These are phyloP conservation scores for Rhodamnia argentea DNA, from an alignment of 345 rosid species.

Conservation along the genomic window DNA sequence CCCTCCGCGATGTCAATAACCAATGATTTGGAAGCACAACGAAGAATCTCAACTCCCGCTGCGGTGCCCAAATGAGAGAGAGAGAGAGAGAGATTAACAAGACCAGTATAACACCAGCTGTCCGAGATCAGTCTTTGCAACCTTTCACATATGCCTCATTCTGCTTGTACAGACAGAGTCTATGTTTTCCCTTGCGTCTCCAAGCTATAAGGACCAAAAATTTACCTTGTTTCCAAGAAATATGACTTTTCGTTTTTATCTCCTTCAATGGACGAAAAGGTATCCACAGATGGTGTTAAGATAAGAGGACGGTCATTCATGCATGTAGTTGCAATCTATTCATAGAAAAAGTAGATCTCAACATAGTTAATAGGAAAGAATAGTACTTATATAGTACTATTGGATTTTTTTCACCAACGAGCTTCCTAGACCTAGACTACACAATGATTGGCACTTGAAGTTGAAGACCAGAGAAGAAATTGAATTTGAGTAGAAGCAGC, in stretches of 20 bases:
- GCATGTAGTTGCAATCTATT: not conserved
- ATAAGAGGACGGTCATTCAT: not conserved
- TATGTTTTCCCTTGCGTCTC: not conserved
- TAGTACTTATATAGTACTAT: not conserved
- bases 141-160: not conserved
- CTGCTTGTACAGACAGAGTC: not conserved
- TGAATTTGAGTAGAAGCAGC: not conserved
- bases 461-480: not conserved
- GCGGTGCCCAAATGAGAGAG: not conserved
- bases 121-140: not conserved
- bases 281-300: not conserved
- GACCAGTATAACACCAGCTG: not conserved
- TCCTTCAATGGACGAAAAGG: not conserved
- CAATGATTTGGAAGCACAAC: not conserved
- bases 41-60: not conserved
- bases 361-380: not conserved
- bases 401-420: not conserved
- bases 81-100: not conserved
- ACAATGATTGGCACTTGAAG: not conserved
- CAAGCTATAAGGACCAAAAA: not conserved
- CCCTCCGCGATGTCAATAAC: not conserved
- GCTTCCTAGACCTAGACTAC: not conserved
- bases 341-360: not conserved
- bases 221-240: not conserved
- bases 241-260: not conserved